These are phyloP conservation scores for Hordeum marinum DNA, from an alignment of 176 grass and related monocot species.

Conservation along the genomic window DNA sequence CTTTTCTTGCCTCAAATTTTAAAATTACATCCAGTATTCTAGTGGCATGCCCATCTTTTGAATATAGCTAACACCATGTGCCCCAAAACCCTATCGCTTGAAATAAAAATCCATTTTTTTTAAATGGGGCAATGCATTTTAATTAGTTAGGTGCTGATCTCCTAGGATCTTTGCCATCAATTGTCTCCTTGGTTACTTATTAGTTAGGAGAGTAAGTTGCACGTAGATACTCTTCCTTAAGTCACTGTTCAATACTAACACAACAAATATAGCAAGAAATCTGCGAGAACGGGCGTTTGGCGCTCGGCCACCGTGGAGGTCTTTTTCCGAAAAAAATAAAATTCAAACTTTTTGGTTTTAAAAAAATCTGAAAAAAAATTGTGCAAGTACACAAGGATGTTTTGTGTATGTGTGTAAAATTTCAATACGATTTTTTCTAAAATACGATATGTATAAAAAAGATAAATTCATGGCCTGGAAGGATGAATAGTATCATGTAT, in stretches of 20 bases:
- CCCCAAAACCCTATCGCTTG: conserved; percentile 27
- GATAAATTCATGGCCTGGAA: too few relatives aligned
- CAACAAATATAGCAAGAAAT: background rate
- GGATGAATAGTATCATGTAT: too few relatives aligned
- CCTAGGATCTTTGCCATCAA: conserved; percentile 34
- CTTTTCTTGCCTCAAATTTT: conserved; percentile 42
- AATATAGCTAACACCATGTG: conserved; percentile 43
- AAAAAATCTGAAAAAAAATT: too few relatives aligned
- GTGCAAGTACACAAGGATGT: too few relatives aligned
- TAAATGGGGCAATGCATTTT: conserved; percentile 8
- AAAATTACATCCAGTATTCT: conserved; percentile 28
- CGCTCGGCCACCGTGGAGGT: too few relatives aligned
- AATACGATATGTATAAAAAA: too few relatives aligned
- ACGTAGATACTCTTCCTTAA: background rate
- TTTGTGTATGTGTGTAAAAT: too few relatives aligned
- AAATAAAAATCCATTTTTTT: conserved; percentile 23
- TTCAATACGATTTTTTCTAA: too few relatives aligned
- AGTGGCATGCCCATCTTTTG: conserved; percentile 37
- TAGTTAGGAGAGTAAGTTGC: background rate
- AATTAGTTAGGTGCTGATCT: conserved; percentile 29
- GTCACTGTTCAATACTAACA: background rate
- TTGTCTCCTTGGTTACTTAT: background rate
- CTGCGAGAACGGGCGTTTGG: too few relatives aligned
- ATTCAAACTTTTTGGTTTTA: too few relatives aligned
- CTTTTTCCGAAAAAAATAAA: too few relatives aligned